Base-by-base conservation (phyloP, 2,329 filamentous ascomycete species). In the Nemania serpens region DNA sequence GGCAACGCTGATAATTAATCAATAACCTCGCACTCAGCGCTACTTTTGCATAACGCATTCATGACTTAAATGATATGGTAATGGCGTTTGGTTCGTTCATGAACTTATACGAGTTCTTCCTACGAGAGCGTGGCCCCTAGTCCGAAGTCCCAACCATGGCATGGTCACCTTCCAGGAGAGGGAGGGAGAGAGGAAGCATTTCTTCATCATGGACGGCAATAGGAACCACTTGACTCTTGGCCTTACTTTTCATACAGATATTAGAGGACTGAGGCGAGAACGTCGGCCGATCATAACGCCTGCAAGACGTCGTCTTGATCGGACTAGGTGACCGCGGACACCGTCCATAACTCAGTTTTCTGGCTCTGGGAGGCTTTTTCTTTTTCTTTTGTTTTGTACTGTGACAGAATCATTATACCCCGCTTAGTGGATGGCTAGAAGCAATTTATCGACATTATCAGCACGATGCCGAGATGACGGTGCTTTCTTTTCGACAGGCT, bases 391-490 rank as follows among this genome's bases (percentile, higher is more conserved):
- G 29, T 39, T 12, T 39, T 36, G 17, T 51, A n/a, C n/a, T n/a
- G 34, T 6, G 42, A 58, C 45, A 56, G 45, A 58, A 52, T 58
- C 49, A 63, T 63, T 63, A 64, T 64, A 64, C 61, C 61, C 61
- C 61, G 61, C 17, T 53, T 48, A 33, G 50, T 51, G 41, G 43
- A 61, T 50, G 58, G n/a, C 34, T 52, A 37, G 1, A 25, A 56
- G 29, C 34, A 62, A 59, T 55, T 48, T 15, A 60, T 57, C 12
- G 53, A 57, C 50, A 53, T 53, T 49, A 15, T 47, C 45, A 60
- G 49, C 22, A 46, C 15, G 25, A 39, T 5, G 36, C 25, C 25
- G 7, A 29, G 25, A 7, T 29, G 11, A 39, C 15, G 11, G 15
- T n/a, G 36, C 15, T 39, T 39, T 13, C 36, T 39, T 39, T n/a